Conservation (phyloP, 2,329 filamentous ascomycete genomes). For the Akanthomyces uredinophilus region DNA sequence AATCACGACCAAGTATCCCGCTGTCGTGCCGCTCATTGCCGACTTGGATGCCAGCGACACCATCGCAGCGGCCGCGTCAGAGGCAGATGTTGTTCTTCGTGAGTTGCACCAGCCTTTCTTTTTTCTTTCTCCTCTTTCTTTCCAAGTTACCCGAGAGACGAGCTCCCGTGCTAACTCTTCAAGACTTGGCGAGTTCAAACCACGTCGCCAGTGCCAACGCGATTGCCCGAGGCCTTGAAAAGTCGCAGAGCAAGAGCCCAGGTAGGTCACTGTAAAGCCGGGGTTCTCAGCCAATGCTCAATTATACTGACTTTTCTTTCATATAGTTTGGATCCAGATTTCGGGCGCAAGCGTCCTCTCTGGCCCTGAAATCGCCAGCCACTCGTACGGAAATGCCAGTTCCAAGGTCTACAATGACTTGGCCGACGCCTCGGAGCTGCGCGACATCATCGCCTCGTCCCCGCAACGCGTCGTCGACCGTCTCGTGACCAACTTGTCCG, state of each 20-base stretch:
- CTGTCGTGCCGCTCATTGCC: constrained; percentile 32
- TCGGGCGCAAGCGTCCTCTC: constrained; percentile 9
- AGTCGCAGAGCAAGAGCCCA: constrained; percentile 31
- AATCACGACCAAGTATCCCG: constrained; percentile 14
- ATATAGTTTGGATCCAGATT: constrained; percentile 25
- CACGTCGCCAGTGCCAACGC: constrained; percentile 25
- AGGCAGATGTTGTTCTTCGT: constrained; percentile 41
- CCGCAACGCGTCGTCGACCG: constrained; percentile 61
- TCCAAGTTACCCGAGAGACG: too few species aligned
- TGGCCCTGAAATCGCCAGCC: background rate
- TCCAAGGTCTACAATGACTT: constrained; percentile 54
- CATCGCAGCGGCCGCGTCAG: constrained; percentile 40
- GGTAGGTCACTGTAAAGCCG: constrained; percentile 29
- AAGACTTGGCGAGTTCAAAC: constrained; percentile 8
- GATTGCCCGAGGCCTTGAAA: constrained; percentile 35
- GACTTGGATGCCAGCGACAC: constrained; percentile 35
- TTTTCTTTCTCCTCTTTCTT: too few species aligned
- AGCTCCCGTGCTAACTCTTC: constrained; percentile 27
- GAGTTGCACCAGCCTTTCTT: constrained; percentile 18
- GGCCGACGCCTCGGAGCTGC: constrained; percentile 44
- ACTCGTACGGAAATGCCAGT: constrained; percentile 24
- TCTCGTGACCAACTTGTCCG: constrained; percentile 43
- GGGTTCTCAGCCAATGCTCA: constrained; percentile 1
- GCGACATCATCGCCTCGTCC: constrained; percentile 25
- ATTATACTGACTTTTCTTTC: constrained; percentile 20